These are phyloP conservation scores for Endocarpon pusillum DNA, from an alignment of 495 filamentous ascomycete genomes.

Conservation along the genomic window DNA sequence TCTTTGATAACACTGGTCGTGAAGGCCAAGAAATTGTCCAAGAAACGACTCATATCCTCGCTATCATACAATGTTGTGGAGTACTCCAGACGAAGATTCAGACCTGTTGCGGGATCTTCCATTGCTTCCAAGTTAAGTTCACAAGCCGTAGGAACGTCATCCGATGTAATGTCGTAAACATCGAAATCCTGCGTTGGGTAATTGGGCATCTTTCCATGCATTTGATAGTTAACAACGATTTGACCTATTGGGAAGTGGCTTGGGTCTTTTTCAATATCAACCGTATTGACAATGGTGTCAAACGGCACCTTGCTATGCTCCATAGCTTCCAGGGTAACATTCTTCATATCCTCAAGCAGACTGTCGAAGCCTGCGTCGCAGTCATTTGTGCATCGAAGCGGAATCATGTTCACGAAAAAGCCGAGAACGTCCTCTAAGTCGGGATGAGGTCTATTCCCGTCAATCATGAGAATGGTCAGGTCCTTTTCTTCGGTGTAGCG, in stretches of 20 bases:
- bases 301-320: constrained; percentile 9
- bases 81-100: constrained; percentile 13
- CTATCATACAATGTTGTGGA: constrained; percentile 11
- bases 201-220: too few species aligned
- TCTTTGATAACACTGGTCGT: constrained; percentile 13
- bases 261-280: constrained; percentile 7
- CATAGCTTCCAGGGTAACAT: neutral
- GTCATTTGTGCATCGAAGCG: constrained; percentile 19
- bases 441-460: constrained; percentile 20
- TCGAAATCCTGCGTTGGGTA: too few species aligned
- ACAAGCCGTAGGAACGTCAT: too few species aligned
- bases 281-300: constrained; percentile 12
- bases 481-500: constrained; percentile 10
- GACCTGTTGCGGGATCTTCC: constrained; percentile 11
- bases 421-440: constrained; percentile 22
- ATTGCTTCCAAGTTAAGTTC: too few species aligned
- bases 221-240: constrained; percentile 15
- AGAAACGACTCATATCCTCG: constrained; percentile 15
- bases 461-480: constrained; percentile 23
- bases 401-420: constrained; percentile 29
- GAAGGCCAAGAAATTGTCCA: constrained; percentile 16
- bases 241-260: constrained; percentile 15
- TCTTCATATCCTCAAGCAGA: neutral
- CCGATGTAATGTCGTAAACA: too few species aligned
- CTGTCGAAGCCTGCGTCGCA: neutral